Evolutionary conservation across 768 basidiomycete species (phyloP).

Genomic region (Glaciozyma antarctica): DNA sequence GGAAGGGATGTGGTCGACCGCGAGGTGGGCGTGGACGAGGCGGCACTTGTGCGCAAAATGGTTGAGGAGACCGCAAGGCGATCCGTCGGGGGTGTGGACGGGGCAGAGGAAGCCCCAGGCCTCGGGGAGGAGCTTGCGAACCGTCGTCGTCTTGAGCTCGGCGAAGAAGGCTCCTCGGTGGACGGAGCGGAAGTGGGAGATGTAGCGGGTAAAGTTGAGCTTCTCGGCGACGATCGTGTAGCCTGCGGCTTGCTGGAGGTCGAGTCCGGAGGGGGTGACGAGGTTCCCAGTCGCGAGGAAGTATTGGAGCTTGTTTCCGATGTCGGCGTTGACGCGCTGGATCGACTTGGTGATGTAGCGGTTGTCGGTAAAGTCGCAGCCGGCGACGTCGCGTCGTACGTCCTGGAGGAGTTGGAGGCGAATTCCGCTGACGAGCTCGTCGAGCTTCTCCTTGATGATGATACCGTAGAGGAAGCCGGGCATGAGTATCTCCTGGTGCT

Average conservation of each 20-base stretch:
- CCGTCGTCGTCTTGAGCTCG: conserved; percentile 93
- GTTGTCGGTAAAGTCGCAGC: conserved; percentile 79
- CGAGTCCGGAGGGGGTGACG: conserved; percentile 85
- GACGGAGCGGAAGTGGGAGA: conserved; percentile 95
- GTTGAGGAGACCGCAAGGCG: conserved; percentile 94
- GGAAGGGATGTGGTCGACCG: conserved; percentile 58
- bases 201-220: conserved; percentile 95
- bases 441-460: conserved; percentile 96
- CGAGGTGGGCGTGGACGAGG: conserved; percentile 66
- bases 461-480: conserved; percentile 87
- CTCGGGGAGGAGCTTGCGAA: conserved; percentile 90
- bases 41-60: conserved; percentile 90
- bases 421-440: conserved; percentile 63
- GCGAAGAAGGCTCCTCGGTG: conserved; percentile 99
- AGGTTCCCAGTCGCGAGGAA: conserved; percentile 97
- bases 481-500: conserved; percentile 92
- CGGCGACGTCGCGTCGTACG: conserved; percentile 59
- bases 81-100: conserved; percentile 96
- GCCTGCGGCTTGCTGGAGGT: conserved; percentile 94
- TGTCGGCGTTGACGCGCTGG: conserved; percentile 74
- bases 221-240: conserved; percentile 99
- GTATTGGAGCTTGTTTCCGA: conserved; percentile 78
- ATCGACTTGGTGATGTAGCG: conserved; percentile 70
- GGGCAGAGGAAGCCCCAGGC: conserved; percentile 99
- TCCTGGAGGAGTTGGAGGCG: conserved; percentile 60